These are phyloP conservation scores for Zygnema circumcarinatum DNA, from an alignment of 139 green algal genomes.

Conservation along the genomic window DNA sequence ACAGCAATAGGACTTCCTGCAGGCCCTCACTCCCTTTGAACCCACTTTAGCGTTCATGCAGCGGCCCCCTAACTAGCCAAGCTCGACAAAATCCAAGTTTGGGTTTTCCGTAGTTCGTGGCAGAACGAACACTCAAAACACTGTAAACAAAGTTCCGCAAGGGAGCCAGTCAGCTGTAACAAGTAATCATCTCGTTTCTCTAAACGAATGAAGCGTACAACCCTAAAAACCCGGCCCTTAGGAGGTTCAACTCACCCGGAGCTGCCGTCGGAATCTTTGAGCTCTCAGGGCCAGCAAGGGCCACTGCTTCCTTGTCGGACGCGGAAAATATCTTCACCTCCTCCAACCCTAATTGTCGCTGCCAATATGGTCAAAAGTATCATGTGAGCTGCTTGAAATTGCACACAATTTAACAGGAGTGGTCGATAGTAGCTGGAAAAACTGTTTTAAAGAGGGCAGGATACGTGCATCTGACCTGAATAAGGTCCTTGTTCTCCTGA, in stretches of 20 bases:
- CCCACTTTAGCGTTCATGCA: not conserved
- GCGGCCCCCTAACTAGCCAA: no score
- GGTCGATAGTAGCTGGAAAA: not conserved
- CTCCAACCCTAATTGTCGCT: constrained; percentile 30
- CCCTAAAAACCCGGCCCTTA: not conserved
- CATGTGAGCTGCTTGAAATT: not conserved
- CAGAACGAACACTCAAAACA: constrained; percentile 4
- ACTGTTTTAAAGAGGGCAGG: constrained; percentile 2
- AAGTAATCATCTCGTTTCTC: not conserved
- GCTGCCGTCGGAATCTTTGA: not conserved
- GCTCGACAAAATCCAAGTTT: not conserved
- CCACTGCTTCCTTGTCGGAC: constrained; percentile 11
- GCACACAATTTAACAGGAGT: not conserved
- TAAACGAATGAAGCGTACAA: not conserved
- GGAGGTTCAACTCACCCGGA: constrained; percentile 11
- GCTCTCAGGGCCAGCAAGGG: not conserved
- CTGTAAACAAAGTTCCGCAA: not conserved
- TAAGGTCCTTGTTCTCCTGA: constrained; percentile 46
- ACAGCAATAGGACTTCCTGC: constrained; percentile 2
- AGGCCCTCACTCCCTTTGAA: not conserved
- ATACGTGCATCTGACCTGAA: constrained; percentile 38
- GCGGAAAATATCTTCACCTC: constrained; percentile 14
- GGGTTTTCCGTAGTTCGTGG: not conserved
- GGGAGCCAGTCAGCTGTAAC: not conserved
- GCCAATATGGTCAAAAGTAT: constrained; percentile 3